Evolutionary conservation across 352 stramenopile species (phyloP).

Genomic region (Pythium rishiriense): DNA sequence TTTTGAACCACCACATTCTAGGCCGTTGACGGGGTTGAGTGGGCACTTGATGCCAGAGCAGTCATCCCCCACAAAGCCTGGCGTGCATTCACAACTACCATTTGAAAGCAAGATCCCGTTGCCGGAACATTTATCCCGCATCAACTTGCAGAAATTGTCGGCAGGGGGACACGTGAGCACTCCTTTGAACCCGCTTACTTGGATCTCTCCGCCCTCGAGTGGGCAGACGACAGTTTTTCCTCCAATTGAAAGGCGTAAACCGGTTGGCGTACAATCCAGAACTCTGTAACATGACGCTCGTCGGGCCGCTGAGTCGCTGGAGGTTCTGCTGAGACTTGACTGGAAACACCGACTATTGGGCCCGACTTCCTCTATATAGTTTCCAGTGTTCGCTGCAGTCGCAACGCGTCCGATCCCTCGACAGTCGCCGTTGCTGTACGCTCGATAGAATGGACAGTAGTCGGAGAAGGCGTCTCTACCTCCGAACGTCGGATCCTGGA

Average conservation of each 20-base stretch:
- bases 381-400: slow-evolving; percentile 39
- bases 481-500: slow-evolving; percentile 54
- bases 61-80: slow-evolving; percentile 47
- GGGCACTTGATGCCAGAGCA: slow-evolving; percentile 61
- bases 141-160: slow-evolving; percentile 57
- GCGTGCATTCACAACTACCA: slow-evolving; percentile 57
- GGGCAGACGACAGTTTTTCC: slow-evolving; percentile 58
- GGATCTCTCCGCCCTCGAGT: slow-evolving; percentile 52
- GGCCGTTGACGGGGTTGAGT: slow-evolving; percentile 15
- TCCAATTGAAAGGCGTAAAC: slow-evolving; percentile 49
- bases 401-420: slow-evolving; percentile 46
- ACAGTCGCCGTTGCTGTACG: slow-evolving; percentile 81
- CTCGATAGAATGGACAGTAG: slow-evolving; percentile 81
- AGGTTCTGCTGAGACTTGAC: slow-evolving; percentile 61
- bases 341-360: slow-evolving; percentile 66
- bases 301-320: slow-evolving; percentile 30
- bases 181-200: slow-evolving; percentile 49
- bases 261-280: slow-evolving; percentile 41
- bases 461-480: slow-evolving; percentile 68
- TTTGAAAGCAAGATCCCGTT: slow-evolving; percentile 52
- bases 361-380: slow-evolving; percentile 57
- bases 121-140: slow-evolving; percentile 71
- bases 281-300: slow-evolving; percentile 64
- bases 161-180: slow-evolving; percentile 50
- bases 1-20: slow-evolving; percentile 40